Evolutionary conservation across 2,329 filamentous ascomycete genomes (phyloP).

Genomic region (Ramularia collo-cygni): DNA sequence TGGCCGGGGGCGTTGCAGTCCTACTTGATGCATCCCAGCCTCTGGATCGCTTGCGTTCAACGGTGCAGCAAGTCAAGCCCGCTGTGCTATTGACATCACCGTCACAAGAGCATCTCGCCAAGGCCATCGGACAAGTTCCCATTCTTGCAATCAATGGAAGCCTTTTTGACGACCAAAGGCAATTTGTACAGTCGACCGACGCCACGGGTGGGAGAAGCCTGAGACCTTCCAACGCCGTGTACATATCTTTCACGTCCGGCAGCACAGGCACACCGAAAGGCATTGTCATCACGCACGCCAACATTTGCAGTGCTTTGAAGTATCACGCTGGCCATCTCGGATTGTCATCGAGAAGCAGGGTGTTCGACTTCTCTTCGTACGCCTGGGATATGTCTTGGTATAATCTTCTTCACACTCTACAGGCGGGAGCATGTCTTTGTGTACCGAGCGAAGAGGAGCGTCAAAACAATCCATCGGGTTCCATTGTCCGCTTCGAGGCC

Average conservation of each 20-base stretch:
- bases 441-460: constrained; percentile 37
- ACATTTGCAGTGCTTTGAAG: constrained; percentile 1
- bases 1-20: constrained; percentile 32
- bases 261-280: constrained; percentile 14
- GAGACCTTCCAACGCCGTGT: neutral
- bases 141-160: no score
- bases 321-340: constrained; percentile 2
- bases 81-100: constrained; percentile 9
- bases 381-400: constrained; percentile 6
- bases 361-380: constrained; percentile 13
- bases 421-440: constrained; percentile 12
- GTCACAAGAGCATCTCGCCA: no score
- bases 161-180: no score
- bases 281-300: constrained; percentile 5
- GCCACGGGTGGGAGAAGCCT: no score
- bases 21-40: constrained; percentile 29
- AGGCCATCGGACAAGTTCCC: no score
- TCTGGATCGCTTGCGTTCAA: constrained; percentile 2
- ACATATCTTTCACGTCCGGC: constrained; percentile 13
- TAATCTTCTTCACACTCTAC: neutral
- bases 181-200: no score
- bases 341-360: constrained; percentile 4
- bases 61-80: constrained; percentile 14
- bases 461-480: no score
- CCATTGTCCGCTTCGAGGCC: no score